Evolutionary conservation across 2,329 filamentous ascomycete genomes (phyloP).

Genomic region (Xylaria sp.): DNA sequence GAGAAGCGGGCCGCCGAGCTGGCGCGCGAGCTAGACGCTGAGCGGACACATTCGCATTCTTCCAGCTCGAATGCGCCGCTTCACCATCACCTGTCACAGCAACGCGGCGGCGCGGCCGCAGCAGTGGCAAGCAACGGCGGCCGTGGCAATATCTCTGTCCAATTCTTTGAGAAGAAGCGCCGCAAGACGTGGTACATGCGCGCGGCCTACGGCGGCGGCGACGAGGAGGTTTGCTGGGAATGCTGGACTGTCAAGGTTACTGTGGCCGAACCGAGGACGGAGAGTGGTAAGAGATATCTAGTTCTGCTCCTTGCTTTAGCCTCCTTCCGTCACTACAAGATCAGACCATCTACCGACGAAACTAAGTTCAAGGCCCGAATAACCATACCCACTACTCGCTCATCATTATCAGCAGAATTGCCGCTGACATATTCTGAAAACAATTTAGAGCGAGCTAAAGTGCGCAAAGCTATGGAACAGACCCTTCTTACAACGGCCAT

Average conservation of each 20-base stretch:
- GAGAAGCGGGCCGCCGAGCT: constrained; percentile 85
- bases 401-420: background rate
- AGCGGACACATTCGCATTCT: constrained; percentile 54
- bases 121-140: constrained; percentile 22
- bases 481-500: constrained; percentile 87
- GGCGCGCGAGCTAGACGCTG: constrained; percentile 78
- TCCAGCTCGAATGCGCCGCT: constrained; percentile 25
- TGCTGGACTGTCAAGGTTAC: constrained; percentile 94
- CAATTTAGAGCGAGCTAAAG: constrained; percentile 80
- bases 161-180: constrained; percentile 94
- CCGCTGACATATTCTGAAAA: constrained; percentile 20
- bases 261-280: constrained; percentile 88
- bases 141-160: constrained; percentile 81
- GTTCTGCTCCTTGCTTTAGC: background rate
- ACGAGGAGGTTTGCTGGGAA: constrained; percentile 98
- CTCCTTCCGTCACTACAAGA: background rate
- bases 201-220: constrained; percentile 60
- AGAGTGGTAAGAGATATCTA: constrained; percentile 74
- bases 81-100: constrained; percentile 51
- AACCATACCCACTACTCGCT: too few relatives aligned
- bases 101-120: constrained; percentile 28
- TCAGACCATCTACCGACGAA: background rate
- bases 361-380: too few relatives aligned
- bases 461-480: constrained; percentile 89
- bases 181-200: constrained; percentile 82